Evolutionary conservation across 1,284 basidiomycete genomes (phyloP).

Genomic region (Xanthoconium separans): DNA sequence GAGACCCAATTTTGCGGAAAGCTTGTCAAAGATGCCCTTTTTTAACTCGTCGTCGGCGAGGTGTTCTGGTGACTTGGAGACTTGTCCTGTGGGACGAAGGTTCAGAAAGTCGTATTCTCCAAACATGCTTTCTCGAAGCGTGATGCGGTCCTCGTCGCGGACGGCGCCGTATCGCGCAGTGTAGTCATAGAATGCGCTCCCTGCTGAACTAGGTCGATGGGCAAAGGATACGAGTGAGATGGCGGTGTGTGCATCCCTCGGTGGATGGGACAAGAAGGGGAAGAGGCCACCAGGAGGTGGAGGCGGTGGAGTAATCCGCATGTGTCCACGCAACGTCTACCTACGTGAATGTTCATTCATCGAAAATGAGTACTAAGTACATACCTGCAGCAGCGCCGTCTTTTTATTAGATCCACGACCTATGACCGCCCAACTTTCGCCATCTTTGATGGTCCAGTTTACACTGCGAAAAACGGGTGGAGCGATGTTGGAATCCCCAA

Average conservation of each 20-base stretch:
- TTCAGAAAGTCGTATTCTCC: conserved; percentile 43
- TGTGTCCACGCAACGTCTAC: conserved; percentile 68
- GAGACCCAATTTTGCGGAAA: conserved; percentile 58
- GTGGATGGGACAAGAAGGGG: conserved; percentile 55
- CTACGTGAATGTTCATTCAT: not conserved
- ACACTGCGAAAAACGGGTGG: conserved; percentile 52
- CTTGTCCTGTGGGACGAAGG: conserved; percentile 24
- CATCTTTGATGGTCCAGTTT: conserved; percentile 60
- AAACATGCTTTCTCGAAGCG: conserved; percentile 70
- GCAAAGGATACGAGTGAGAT: conserved; percentile 76
- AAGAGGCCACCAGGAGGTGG: conserved; percentile 67
- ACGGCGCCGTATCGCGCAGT: conserved; percentile 88
- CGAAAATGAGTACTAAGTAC: not conserved
- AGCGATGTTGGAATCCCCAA: conserved; percentile 45
- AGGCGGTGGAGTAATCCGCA: conserved; percentile 61
- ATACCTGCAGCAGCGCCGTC: conserved; percentile 58
- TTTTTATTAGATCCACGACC: conserved; percentile 54
- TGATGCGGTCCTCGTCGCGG: conserved; percentile 76
- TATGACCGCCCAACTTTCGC: conserved; percentile 74
- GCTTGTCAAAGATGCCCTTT: conserved; percentile 44
- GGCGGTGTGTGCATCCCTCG: conserved; percentile 46
- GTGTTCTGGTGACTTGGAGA: conserved; percentile 20
- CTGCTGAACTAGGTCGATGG: conserved; percentile 53
- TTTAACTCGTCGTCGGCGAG: conserved; percentile 17
- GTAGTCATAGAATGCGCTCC: conserved; percentile 87